These are phyloP conservation scores for Neonectria hederae DNA, from an alignment of 2,329 filamentous ascomycete genomes.

Conservation along the genomic window DNA sequence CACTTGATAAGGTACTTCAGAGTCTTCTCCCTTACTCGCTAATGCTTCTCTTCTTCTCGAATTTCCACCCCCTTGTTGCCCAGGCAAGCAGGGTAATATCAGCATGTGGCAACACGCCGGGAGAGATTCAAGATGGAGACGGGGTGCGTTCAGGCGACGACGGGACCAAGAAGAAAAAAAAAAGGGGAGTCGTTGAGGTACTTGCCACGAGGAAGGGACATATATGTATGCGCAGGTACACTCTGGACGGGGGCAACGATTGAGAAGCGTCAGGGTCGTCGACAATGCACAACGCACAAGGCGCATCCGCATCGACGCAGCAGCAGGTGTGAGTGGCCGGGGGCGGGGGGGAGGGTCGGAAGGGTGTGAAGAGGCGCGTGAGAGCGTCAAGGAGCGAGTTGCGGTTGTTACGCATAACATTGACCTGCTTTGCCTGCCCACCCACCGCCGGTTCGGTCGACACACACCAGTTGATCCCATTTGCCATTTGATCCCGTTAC, in stretches of 20 bases:
- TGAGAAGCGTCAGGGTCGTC: constrained; percentile 8
- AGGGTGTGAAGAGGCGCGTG: constrained; percentile 9
- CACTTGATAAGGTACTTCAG: background rate
- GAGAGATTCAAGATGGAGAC: constrained; percentile 15
- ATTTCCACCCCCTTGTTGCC: constrained; percentile 19
- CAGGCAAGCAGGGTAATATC: constrained; percentile 11
- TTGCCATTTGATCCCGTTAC: background rate
- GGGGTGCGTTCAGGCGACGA: constrained; percentile 5
- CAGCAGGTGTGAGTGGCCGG: constrained; percentile 15
- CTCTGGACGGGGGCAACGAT: constrained; percentile 13
- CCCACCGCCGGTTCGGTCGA: constrained; percentile 13
- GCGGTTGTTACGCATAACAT: constrained; percentile 21
- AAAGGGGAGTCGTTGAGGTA: constrained; percentile 21
- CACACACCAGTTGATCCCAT: no score
- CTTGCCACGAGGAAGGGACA: constrained; percentile 18
- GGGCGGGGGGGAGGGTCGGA: constrained; percentile 5
- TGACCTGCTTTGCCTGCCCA: constrained; percentile 19
- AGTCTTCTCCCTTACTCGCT: background rate
- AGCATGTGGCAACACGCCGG: constrained; percentile 18
- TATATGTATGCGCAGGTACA: constrained; percentile 26
- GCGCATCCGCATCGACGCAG: constrained; percentile 13
- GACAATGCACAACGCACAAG: constrained; percentile 20
- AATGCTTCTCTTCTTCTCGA: constrained; percentile 15
- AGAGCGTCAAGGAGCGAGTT: constrained; percentile 10
- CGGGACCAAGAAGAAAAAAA: background rate